phyloP scores from a whole-genome alignment of 306 rosid species.

The Begonia peltatifolia region DNA sequence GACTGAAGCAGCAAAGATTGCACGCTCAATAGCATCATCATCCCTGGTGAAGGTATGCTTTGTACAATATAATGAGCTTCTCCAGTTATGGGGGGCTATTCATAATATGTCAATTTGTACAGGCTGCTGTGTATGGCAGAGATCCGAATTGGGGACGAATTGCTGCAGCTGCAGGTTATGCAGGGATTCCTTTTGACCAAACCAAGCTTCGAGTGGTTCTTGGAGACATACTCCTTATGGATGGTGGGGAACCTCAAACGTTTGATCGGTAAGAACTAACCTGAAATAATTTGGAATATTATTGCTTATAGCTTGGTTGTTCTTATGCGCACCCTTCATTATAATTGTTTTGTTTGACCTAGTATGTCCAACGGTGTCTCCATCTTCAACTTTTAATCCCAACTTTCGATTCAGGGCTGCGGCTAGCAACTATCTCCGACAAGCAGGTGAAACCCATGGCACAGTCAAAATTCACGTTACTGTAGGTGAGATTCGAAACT shows the following conservation, averaged over 20 bases:
- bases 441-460: slow-evolving; percentile 74
- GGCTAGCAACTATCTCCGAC: slow-evolving; percentile 65
- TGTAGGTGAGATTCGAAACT: slow-evolving; percentile 38
- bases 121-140: slow-evolving; percentile 89
- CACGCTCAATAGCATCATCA: slow-evolving; percentile 85
- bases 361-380: no score
- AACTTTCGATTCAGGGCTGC: slow-evolving; percentile 27
- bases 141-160: slow-evolving; percentile 99
- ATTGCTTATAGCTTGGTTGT: no score
- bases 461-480: slow-evolving; percentile 59
- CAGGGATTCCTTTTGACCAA: slow-evolving; percentile 70
- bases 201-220: slow-evolving; percentile 53
- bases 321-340: no score
- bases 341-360: no score
- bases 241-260: slow-evolving; percentile 67
- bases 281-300: no score
- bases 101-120: slow-evolving; percentile 10
- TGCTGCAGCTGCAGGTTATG: slow-evolving; percentile 83
- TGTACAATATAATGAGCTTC: no score
- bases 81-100: not conserved
- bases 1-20: slow-evolving; percentile 78
- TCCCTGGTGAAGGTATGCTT: slow-evolving; percentile 65
- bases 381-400: no score
- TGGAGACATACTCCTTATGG: slow-evolving; percentile 77
- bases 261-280: slow-evolving; percentile 47